Conservation (phyloP, 352 stramenopile genomes). For the Pythium periplocum region DNA sequence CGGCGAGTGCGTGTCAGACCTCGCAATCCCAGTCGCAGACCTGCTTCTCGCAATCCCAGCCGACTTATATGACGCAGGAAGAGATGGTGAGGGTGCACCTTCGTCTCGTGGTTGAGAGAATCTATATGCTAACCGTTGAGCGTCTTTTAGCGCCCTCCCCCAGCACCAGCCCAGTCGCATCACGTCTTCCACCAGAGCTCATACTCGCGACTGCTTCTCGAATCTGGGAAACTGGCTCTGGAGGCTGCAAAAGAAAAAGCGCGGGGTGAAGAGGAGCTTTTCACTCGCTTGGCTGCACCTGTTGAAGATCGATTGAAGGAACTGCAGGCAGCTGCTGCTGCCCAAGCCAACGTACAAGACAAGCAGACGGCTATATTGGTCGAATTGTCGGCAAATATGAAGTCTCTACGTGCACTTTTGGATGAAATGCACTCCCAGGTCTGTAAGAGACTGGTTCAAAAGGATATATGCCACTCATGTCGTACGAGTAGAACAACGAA, state of each 20-base stretch:
- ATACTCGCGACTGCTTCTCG: constrained; percentile 9
- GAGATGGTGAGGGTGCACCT: background rate
- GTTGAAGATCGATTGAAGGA: too few relatives aligned
- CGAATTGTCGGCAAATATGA: too few relatives aligned
- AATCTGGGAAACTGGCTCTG: background rate
- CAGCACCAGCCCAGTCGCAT: background rate
- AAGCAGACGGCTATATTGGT: too few relatives aligned
- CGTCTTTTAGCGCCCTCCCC: background rate
- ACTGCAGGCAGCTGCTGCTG: too few relatives aligned
- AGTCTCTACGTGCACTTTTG: too few relatives aligned
- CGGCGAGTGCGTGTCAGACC: background rate
- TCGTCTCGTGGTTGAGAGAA: background rate
- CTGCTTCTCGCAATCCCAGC: background rate
- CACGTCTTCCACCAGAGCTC: constrained; percentile 5
- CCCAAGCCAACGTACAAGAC: too few relatives aligned
- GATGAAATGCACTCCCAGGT: too few relatives aligned
- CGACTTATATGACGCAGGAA: background rate
- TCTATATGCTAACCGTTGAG: background rate
- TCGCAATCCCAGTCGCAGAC: background rate
- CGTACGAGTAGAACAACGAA: constrained; percentile 12
- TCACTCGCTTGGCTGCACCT: background rate
- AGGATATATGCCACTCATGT: too few relatives aligned
- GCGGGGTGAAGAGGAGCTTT: background rate
- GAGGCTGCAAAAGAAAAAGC: constrained; percentile 1
- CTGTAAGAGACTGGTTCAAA: too few relatives aligned